These are phyloP conservation scores for Veloboletus limbatus DNA, from an alignment of 1,284 basidiomycete species.

Conservation along the genomic window DNA sequence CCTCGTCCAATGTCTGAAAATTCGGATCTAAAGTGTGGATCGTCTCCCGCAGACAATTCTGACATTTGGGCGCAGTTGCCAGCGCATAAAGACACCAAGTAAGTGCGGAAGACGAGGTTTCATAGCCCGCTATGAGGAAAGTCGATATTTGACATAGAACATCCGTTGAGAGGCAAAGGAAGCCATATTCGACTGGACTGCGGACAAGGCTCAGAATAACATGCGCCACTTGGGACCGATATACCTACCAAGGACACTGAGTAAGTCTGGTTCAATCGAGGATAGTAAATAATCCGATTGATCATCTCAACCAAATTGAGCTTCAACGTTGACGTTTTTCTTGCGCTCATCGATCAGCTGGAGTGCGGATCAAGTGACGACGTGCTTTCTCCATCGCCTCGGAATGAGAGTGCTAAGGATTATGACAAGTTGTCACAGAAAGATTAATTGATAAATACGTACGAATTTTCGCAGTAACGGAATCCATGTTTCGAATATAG, in stretches of 20 bases:
- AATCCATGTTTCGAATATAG: constrained; percentile 60
- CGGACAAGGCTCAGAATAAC: constrained; percentile 1
- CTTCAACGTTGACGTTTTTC: constrained; percentile 29
- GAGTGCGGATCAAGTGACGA: constrained; percentile 48
- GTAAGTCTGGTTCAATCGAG: constrained; percentile 14
- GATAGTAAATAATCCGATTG: constrained; percentile 2
- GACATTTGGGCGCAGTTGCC: constrained; percentile 49
- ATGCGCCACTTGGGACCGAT: constrained; percentile 3
- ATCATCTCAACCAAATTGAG: constrained; percentile 11
- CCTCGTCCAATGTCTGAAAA: constrained; percentile 25
- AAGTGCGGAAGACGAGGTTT: constrained; percentile 60
- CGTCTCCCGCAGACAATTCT: constrained; percentile 57
- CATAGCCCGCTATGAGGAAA: constrained; percentile 69
- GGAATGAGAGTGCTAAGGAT: constrained; percentile 39
- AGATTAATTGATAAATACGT: constrained; percentile 27
- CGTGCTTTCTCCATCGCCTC: constrained; percentile 42
- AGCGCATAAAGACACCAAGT: constrained; percentile 75
- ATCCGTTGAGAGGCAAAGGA: constrained; percentile 51
- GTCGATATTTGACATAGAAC: constrained; percentile 75
- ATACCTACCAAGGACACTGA: constrained; percentile 22
- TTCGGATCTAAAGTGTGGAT: constrained; percentile 29
- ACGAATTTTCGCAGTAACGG: constrained; percentile 55
- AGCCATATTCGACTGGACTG: constrained; percentile 62
- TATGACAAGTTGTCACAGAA: constrained; percentile 15
- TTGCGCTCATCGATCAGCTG: constrained; percentile 52